Base-by-base conservation (phyloP, 1,284 basidiomycete species). In the Neotropicomus parvogracilis region DNA sequence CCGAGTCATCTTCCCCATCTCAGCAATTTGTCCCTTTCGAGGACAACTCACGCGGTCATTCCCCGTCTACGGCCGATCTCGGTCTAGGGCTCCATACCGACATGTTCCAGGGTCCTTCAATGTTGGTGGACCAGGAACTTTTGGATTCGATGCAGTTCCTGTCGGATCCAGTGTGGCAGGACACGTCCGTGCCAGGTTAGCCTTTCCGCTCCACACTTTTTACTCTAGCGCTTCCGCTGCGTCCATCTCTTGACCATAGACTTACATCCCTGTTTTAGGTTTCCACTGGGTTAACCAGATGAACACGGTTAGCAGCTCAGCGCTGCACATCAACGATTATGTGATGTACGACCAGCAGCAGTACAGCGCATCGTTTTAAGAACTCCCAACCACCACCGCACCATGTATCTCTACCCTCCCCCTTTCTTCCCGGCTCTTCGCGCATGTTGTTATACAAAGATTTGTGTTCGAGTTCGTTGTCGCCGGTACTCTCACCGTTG, bases 91-190 rank as follows among this genome's bases (percentile, higher is more conserved):
- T 58, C 3, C 74, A 73, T 3, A 69, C 69, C 10, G 74, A 77
- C 12, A 72, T 77, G 50, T 79, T 79, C 67, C 71, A 75, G 28
- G 40, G 31, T 17, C 10, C 78, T 11, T 36, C 62, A 14, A 65
- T 83, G 49, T 74, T 75, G 4, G 80, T 80, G 54, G 81, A 85
- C 52, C 66, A 70, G 10, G 80, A 82, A 40, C 71, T 85, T 28
- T 55, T 85, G 55, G 75, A 80, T 48, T 79, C 78, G 14, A 79
- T 84, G 64, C 79, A 81, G 53, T 73, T 76, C 19, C 57, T 83
- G 56, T 68, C 74, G 3, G 74, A 81, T 33, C 68, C 73, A 26
- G 65, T 69, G 1, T 83, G 79, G 78, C 73, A 75, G 35, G 75
- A 78, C 54, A 73, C 78, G 41, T 65, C 72, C 10, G 53, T 80